phyloP scores from a whole-genome alignment of 768 basidiomycete genomes.

The Russula compacta region DNA sequence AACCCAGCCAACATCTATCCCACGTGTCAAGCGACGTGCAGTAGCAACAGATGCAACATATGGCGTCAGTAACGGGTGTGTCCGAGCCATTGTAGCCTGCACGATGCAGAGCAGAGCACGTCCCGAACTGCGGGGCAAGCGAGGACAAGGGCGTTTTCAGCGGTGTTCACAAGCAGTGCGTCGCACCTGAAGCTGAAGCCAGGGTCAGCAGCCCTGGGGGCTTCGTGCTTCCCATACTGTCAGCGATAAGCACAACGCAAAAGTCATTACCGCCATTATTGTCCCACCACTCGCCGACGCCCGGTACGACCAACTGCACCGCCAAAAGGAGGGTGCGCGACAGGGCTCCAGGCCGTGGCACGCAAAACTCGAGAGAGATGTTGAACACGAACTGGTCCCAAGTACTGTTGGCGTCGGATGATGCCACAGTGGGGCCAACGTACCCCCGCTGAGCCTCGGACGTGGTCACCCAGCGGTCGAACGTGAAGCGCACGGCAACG shows the following conservation, averaged over 20 bases:
- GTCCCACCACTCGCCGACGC: slow-evolving; percentile 78
- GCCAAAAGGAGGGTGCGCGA: slow-evolving; percentile 78
- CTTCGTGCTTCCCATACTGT: too few species aligned
- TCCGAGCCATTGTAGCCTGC: neutral
- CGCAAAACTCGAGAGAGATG: slow-evolving; percentile 68
- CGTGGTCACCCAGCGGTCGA: slow-evolving; percentile 93
- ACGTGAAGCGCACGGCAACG: slow-evolving; percentile 83
- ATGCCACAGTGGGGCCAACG: slow-evolving; percentile 27
- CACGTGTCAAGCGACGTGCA: neutral
- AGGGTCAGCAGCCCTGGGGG: too few species aligned
- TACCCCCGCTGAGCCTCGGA: slow-evolving; percentile 83
- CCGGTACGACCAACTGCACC: slow-evolving; percentile 58
- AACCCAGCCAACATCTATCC: neutral
- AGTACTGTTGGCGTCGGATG: slow-evolving; percentile 26
- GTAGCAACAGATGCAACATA: neutral
- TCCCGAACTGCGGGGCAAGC: neutral
- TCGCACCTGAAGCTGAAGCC: too few species aligned
- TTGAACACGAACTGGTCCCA: slow-evolving; percentile 72
- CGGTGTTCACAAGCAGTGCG: too few species aligned
- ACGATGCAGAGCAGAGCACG: neutral
- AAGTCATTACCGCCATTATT: slow-evolving; percentile 51
- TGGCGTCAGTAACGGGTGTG: neutral
- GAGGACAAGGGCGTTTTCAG: too few species aligned
- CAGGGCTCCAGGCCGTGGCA: slow-evolving; percentile 50
- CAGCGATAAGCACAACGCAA: too few species aligned